Base-by-base conservation (phyloP, 2,329 filamentous ascomycete species). In the Talaromyces islandicus region DNA sequence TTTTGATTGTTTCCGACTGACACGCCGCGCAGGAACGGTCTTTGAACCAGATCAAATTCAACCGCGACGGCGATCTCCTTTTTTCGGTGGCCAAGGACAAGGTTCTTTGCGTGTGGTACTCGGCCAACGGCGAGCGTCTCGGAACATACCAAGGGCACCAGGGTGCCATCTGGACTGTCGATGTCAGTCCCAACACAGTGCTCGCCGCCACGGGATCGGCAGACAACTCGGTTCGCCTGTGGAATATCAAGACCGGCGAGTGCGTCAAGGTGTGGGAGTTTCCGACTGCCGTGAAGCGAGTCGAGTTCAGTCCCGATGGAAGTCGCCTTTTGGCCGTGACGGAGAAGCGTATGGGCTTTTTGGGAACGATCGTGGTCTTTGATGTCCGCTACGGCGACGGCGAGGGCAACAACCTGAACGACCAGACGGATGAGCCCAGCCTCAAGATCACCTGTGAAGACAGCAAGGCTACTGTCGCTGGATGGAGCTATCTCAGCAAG, bases 211-310 rank as follows among this genome's bases (percentile, higher is more conserved):
- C 91, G 63, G 94, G 94, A 71, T 94, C 92, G 69, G 94, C 94
- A 78, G 94, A 99, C 82, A 97, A 97, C 84, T 97, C 93, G 51
- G 93, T 99, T 78, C 88, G 92, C 72, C 84, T 99, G 71, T 99
- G 94, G 94, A 92, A 99, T 75, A 85, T 97, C 75, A 90, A 92
- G 84, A 90, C 89, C 17, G 94, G 94, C 74, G 91, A 90, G 75
- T 88, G 90, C 75, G 85, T 99, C 72, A 97, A 97, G 87, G 90
- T 89, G 60, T 99, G 94, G 94, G 92, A 99, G 68, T 97, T 97
- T 80, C 88, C 90, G 62, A 97, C 94, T 51, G 92, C 92, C 66
- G 91, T 99, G 77, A 97, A 99, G 87, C 87, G 94, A 70, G 92
- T 96, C 76, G 93, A 97, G 80, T 99, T 99, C 83, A 92, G 88